These are phyloP conservation scores for Yamadazyma conglobata DNA, from an alignment of 1,139 yeast species.

Conservation along the genomic window DNA sequence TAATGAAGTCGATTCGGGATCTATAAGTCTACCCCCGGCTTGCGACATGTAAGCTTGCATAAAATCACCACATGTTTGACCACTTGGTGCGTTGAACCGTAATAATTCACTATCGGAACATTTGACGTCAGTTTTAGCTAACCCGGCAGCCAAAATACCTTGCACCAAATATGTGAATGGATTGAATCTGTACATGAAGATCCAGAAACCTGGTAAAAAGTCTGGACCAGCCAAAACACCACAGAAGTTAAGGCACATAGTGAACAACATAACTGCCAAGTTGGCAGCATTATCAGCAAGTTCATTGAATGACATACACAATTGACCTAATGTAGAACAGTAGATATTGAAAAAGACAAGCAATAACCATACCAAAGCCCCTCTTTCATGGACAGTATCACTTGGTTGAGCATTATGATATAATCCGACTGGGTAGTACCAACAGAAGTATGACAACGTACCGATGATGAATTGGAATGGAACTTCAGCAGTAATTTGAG, in stretches of 20 bases:
- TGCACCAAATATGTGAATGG: slow-evolving; percentile 63
- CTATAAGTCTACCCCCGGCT: slow-evolving; percentile 51
- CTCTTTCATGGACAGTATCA: slow-evolving; percentile 40
- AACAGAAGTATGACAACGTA: slow-evolving; percentile 34
- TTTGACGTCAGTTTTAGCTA: slow-evolving; percentile 23
- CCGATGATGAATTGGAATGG: slow-evolving; percentile 35
- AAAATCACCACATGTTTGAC: slow-evolving; percentile 52
- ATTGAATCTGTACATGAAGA: slow-evolving; percentile 60
- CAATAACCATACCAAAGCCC: slow-evolving; percentile 65
- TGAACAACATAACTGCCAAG: slow-evolving; percentile 55
- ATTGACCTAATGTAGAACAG: slow-evolving; percentile 62
- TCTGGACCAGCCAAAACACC: slow-evolving; percentile 71
- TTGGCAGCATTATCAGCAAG: slow-evolving; percentile 76
- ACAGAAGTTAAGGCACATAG: slow-evolving; percentile 67
- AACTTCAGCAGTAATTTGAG: slow-evolving; percentile 35
- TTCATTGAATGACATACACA: slow-evolving; percentile 59
- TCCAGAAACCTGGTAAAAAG: slow-evolving; percentile 48
- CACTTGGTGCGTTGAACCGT: slow-evolving; percentile 37
- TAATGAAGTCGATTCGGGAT: slow-evolving; percentile 36
- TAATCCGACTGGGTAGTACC: slow-evolving; percentile 43
- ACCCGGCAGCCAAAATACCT: slow-evolving; percentile 35
- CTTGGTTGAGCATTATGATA: slow-evolving; percentile 32
- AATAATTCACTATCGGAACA: slow-evolving; percentile 29
- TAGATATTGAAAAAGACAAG: slow-evolving; percentile 55
- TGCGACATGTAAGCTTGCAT: slow-evolving; percentile 39